Percentiles rank a stretch among this genome's conserved stretches.
phyloP scores from a whole-genome alignment of 2,329 filamentous ascomycete species.

The Metarhizium anisopliae region DNA sequence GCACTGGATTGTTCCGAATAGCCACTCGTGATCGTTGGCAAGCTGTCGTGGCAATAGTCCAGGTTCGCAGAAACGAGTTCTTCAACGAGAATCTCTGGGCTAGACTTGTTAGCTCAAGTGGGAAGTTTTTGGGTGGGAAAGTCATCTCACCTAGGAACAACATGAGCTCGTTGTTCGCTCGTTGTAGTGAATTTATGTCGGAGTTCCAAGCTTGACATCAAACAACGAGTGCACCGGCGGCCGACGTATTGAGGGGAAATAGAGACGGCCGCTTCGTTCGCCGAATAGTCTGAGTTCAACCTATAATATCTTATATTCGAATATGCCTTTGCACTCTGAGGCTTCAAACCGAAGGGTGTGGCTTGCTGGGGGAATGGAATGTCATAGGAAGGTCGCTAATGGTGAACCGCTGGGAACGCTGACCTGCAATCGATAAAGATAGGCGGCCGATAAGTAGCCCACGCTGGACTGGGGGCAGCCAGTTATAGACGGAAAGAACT shows the following conservation, averaged over 20 bases:
- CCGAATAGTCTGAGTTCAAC: background rate
- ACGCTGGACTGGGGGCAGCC: background rate
- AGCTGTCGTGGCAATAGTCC: background rate
- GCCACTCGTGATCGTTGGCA: background rate
- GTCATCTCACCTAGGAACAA: background rate
- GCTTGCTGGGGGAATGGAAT: background rate
- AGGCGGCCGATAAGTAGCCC: background rate
- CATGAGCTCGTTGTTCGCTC: background rate
- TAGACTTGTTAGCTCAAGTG: background rate
- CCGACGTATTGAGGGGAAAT: background rate
- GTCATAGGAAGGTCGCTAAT: background rate
- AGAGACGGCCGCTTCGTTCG: background rate
- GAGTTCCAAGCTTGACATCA: background rate
- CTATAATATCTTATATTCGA: background rate
- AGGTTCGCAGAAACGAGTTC: background rate
- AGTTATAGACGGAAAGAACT: background rate
- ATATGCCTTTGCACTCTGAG: background rate
- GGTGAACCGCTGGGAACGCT: background rate
- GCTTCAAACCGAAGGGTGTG: background rate
- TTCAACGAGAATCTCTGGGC: background rate
- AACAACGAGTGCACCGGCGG: background rate
- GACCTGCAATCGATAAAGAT: background rate
- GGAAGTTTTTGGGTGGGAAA: background rate
- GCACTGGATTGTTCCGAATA: background rate
- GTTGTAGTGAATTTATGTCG: background rate